Percentiles rank a stretch among this genome's conserved stretches.
Conservation (phyloP, 495 filamentous ascomycete species). For the Aspergillus baeticus region DNA sequence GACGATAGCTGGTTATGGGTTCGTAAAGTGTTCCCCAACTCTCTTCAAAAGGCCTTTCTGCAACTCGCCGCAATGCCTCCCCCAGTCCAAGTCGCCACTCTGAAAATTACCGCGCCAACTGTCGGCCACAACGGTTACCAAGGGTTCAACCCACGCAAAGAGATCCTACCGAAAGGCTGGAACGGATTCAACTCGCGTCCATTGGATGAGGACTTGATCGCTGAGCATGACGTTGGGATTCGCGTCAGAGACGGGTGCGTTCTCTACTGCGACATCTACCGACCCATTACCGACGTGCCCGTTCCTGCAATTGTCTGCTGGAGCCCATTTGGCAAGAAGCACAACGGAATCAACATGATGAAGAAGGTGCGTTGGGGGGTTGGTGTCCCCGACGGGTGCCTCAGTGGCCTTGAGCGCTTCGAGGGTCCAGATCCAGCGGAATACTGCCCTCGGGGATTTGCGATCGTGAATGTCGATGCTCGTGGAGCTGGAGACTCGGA, state of each 20-base stretch:
- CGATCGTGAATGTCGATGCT: conserved; percentile 44
- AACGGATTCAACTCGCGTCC: conserved; percentile 29
- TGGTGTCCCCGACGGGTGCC: no score
- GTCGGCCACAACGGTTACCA: conserved; percentile 32
- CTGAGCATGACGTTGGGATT: conserved; percentile 34
- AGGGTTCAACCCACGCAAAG: conserved; percentile 27
- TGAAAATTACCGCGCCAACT: conserved; percentile 27
- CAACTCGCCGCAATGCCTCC: conserved; percentile 22
- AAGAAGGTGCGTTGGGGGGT: no score
- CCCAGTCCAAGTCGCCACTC: conserved; percentile 32
- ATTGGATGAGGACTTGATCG: conserved; percentile 21
- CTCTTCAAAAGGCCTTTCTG: no score
- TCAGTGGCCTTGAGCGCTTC: conserved; percentile 41
- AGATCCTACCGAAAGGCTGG: conserved; percentile 27
- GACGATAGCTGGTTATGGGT: no score
- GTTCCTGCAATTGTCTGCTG: conserved; percentile 38
- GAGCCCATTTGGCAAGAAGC: conserved; percentile 40
- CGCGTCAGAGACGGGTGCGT: conserved; percentile 28
- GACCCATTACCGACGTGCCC: conserved; percentile 26
- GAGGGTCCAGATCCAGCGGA: conserved; percentile 45
- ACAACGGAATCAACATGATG: conserved; percentile 29
- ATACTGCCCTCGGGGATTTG: conserved; percentile 43
- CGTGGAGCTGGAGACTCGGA: conserved; percentile 40
- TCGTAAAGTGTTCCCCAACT: no score
- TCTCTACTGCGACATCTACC: conserved; percentile 37